Base-by-base conservation (phyloP, 441 rosid species). In the Mallotus japonicus region DNA sequence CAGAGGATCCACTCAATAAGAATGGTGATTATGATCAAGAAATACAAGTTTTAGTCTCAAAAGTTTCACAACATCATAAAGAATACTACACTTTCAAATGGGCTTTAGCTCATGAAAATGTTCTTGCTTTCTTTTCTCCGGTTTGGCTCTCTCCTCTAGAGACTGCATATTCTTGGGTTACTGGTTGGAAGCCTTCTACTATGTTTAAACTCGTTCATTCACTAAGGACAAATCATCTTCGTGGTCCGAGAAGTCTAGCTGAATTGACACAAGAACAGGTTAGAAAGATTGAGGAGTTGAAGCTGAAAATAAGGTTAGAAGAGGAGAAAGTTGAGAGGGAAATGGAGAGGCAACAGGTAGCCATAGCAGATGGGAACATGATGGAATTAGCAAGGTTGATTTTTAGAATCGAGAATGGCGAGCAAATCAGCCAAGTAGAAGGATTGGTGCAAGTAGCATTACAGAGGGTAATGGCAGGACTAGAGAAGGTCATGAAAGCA, bases 311-410 rank as follows among this genome's bases (percentile, higher is more conserved):
- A 24, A 86, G 80, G 81, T 57, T 76, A 4, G 93, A 93, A 75
- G 92, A 88, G 78, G 90, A 85, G 78, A 91, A 78, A 72, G 88
- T 86, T 71, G 97, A 93, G 78, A 82, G 91, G 76, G 93, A 89
- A 58, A 86, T 90, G 94, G 98, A 91, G 85, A 81, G 98, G 72
- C 92, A 87, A 76, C 97, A 93, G 75, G 90, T 93, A 72, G 79
- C 80, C 5, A 17, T 93, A 80, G 96, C 90, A 10, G 91, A 88
- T 34, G 56, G 83, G 79, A 89, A 82, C 76, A 80, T 87, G 87
- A 84, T 87, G 8, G 96, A 93, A 82, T 53, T 90, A 54, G 87
- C 85, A 0, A 77, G 89, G 75, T 32, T 86, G 67, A 73, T 76
- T 44, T 62, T 78, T 64, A 71, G 83, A 9, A 62, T 78, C 12